These are phyloP conservation scores for Lachnum nothofagi DNA, from an alignment of 2,329 filamentous ascomycete species.

Conservation along the genomic window DNA sequence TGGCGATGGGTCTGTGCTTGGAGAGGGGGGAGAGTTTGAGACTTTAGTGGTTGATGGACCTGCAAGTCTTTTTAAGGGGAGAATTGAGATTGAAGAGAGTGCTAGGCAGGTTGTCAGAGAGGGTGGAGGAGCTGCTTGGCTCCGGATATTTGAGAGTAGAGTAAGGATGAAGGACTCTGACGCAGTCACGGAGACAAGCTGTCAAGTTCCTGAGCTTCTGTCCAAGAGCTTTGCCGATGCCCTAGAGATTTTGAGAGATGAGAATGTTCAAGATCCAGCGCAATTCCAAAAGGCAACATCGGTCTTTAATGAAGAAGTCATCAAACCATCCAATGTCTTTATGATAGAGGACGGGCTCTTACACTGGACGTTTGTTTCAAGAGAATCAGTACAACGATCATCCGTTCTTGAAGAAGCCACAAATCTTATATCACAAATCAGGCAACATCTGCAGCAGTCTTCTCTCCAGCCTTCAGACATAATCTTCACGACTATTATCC, in stretches of 20 bases:
- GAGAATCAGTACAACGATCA: not conserved
- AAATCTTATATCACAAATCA: conserved; percentile 45
- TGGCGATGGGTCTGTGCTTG: conserved; percentile 67
- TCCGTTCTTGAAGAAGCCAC: conserved; percentile 45
- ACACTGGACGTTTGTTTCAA: conserved; percentile 21
- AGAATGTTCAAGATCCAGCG: not conserved
- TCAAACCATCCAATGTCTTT: not conserved
- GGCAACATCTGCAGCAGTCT: conserved; percentile 35
- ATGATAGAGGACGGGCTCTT: not conserved
- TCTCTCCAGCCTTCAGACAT: conserved; percentile 40
- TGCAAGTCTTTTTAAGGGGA: conserved; percentile 62
- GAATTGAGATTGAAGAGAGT: conserved; percentile 56
- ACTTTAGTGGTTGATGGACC: conserved; percentile 84
- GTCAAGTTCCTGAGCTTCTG: conserved; percentile 60
- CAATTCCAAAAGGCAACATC: not conserved
- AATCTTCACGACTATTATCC: conserved; percentile 58
- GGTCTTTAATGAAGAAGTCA: not conserved
- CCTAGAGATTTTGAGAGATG: conserved; percentile 11
- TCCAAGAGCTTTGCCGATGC: conserved; percentile 53
- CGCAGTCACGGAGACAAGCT: conserved; percentile 32
- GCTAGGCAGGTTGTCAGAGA: conserved; percentile 53
- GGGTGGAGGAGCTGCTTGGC: conserved; percentile 72
- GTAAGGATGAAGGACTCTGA: conserved; percentile 39
- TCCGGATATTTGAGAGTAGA: conserved; percentile 55
- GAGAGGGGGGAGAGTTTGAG: conserved; percentile 95